phyloP scores from a whole-genome alignment of 257 asterid species.

The Solanum paucissectum region DNA sequence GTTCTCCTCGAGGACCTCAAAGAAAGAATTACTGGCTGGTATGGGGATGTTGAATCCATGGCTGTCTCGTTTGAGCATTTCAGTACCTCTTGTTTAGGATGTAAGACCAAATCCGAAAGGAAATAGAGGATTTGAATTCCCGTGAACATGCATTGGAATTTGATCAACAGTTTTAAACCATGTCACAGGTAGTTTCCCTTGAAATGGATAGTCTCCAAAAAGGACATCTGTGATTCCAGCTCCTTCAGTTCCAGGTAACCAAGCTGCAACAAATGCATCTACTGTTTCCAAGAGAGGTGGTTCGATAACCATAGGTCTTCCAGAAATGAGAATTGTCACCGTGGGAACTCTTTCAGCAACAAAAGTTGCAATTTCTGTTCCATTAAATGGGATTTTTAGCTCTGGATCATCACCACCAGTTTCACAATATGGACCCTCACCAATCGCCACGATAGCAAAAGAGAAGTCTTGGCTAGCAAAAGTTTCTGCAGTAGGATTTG shows the following conservation, averaged over 20 bases:
- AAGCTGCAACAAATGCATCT: conserved; percentile 69
- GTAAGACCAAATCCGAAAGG: conserved; percentile 73
- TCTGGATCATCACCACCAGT: conserved; percentile 56
- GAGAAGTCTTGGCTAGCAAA: conserved; percentile 31
- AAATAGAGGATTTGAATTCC: conserved; percentile 48
- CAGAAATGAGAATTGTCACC: conserved; percentile 49
- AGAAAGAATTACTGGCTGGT: background rate
- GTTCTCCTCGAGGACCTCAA: background rate
- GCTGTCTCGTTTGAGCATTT: background rate
- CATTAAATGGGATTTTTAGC: conserved; percentile 47
- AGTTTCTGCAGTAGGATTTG: conserved; percentile 41
- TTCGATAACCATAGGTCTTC: conserved; percentile 67
- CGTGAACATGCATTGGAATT: conserved; percentile 47
- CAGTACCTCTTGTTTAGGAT: background rate
- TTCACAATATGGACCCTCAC: conserved; percentile 77
- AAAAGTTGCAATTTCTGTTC: conserved; percentile 30
- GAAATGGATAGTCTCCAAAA: conserved; percentile 66
- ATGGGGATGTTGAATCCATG: background rate
- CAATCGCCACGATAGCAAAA: conserved; percentile 65
- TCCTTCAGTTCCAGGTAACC: conserved; percentile 91
- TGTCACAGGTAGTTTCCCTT: conserved; percentile 60
- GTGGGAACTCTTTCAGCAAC: conserved; percentile 57
- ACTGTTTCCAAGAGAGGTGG: conserved; percentile 37
- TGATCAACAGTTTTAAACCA: conserved; percentile 65
- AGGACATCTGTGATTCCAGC: conserved; percentile 55